Evolutionary conservation across 2,329 filamentous ascomycete species (phyloP).

Genomic region (Amphichorda felina): DNA sequence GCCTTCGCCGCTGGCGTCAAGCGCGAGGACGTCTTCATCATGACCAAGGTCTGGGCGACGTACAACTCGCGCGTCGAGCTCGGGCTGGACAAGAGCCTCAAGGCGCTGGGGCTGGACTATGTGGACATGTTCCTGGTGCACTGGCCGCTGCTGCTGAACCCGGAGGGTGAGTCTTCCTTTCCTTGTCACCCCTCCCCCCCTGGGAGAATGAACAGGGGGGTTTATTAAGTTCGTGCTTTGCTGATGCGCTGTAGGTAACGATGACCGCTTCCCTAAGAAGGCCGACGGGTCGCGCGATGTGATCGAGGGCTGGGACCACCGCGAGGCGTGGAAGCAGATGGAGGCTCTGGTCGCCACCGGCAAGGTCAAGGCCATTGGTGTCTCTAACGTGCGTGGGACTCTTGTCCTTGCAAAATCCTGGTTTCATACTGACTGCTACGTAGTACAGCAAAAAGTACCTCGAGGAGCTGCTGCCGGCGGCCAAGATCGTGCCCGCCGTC

Average conservation of each 20-base stretch:
- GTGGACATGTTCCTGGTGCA: slow-evolving; percentile 76
- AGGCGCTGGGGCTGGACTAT: slow-evolving; percentile 65
- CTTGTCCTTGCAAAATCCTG: background rate
- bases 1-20: slow-evolving; percentile 60
- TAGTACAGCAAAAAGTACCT: slow-evolving; percentile 45
- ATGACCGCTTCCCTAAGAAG: slow-evolving; percentile 64
- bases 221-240: background rate
- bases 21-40: slow-evolving; percentile 72
- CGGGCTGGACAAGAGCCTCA: slow-evolving; percentile 60
- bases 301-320: slow-evolving; percentile 54
- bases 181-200: too few species aligned
- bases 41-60: slow-evolving; percentile 77
- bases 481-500: slow-evolving; percentile 47
- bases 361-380: slow-evolving; percentile 41
- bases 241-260: slow-evolving; percentile 34
- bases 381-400: slow-evolving; percentile 34
- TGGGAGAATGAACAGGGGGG: too few species aligned
- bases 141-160: slow-evolving; percentile 75
- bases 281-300: slow-evolving; percentile 66
- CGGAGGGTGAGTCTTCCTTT: slow-evolving; percentile 39
- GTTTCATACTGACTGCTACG: background rate
- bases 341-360: slow-evolving; percentile 51
- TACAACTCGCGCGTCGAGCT: slow-evolving; percentile 61
- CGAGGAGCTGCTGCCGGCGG: slow-evolving; percentile 37
- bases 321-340: slow-evolving; percentile 68